Percentiles rank a stretch among this genome's conserved stretches.
Conservation (phyloP, 208 protist species). For the Spongospora subterranea region DNA sequence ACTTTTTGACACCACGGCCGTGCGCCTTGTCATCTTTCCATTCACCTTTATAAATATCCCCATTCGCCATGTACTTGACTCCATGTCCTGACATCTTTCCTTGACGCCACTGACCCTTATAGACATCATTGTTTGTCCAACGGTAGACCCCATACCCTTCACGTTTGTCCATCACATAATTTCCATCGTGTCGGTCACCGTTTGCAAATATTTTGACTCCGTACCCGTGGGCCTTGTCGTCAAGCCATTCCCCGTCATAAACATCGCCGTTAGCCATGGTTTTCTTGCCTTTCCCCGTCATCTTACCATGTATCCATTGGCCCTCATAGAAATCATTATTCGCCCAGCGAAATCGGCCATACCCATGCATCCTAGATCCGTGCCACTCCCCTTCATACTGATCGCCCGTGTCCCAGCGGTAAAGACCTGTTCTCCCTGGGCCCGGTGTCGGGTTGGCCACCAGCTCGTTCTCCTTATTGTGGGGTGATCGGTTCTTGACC, state of each 20-base stretch:
- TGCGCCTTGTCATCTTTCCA: constrained; percentile 62
- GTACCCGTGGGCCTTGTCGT: constrained; percentile 59
- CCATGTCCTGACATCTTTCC: constrained; percentile 58
- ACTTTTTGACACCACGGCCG: constrained; percentile 57
- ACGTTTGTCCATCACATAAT: constrained; percentile 40
- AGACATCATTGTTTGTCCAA: constrained; percentile 55
- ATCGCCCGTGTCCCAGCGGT: constrained; percentile 59
- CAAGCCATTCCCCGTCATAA: constrained; percentile 56
- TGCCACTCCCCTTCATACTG: constrained; percentile 62
- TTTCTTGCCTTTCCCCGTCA: constrained; percentile 60
- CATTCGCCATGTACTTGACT: constrained; percentile 56
- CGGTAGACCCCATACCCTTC: constrained; percentile 51
- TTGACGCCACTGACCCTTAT: constrained; percentile 52
- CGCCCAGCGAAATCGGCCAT: constrained; percentile 20
- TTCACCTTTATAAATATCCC: constrained; percentile 61
- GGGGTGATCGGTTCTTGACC: not conserved
- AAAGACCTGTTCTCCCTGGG: not conserved
- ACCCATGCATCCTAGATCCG: constrained; percentile 53
- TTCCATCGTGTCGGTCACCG: constrained; percentile 47
- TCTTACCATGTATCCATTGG: constrained; percentile 60
- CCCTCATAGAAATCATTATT: constrained; percentile 54
- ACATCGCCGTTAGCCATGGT: constrained; percentile 51
- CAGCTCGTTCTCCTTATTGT: not conserved
- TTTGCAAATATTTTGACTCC: constrained; percentile 56
- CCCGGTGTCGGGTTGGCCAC: not conserved